These are phyloP conservation scores for Annulohypoxylon moriforme DNA, from an alignment of 495 filamentous ascomycete genomes.

Conservation along the genomic window DNA sequence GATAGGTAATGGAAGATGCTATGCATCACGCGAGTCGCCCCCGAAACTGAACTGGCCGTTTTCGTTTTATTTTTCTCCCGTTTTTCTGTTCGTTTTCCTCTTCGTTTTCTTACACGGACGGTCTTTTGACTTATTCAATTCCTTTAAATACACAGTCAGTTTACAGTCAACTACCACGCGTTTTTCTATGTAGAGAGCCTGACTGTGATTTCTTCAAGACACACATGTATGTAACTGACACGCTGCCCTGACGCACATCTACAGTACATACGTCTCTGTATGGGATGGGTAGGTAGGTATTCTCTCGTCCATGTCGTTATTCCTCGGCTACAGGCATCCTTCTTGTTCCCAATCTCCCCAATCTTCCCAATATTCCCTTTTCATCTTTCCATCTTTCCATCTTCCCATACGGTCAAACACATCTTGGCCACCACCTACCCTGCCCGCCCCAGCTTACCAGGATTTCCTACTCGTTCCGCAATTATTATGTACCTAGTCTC, in stretches of 20 bases:
- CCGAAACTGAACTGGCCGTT: conserved; percentile 1
- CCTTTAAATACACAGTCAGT: background rate
- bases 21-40: conserved; percentile 16
- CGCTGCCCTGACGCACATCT: too few species aligned
- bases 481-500: background rate
- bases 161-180: background rate
- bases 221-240: background rate
- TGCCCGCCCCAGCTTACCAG: background rate
- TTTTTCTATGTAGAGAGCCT: background rate
- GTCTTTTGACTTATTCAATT: background rate
- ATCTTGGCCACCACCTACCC: background rate
- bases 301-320: background rate
- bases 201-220: background rate
- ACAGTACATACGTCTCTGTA: too few species aligned
- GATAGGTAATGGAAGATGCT: background rate
- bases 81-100: background rate
- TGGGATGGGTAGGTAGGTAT: too few species aligned
- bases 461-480: conserved; percentile 9
- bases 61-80: background rate
- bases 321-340: background rate
- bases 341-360: too few species aligned
- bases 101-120: background rate
- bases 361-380: too few species aligned
- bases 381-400: background rate
- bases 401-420: background rate